A percentile compares a stretch with the other conserved stretches of the same genome.
phyloP scores from a whole-genome alignment of 2,329 filamentous ascomycete genomes.

The Aspergillus sp. region DNA sequence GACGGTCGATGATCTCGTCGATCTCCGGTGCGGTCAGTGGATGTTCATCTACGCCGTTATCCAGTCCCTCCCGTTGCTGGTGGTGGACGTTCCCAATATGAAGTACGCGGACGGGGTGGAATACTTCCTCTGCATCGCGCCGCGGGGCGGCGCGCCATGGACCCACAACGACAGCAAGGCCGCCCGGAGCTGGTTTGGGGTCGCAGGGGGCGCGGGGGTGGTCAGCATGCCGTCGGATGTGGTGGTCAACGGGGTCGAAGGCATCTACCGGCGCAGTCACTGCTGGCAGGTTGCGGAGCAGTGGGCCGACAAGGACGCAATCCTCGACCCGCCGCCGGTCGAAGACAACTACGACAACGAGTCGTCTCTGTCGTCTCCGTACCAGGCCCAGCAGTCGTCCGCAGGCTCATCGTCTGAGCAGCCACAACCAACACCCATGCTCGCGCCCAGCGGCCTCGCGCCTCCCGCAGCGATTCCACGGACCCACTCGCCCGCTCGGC shows the following conservation, averaged over 20 bases:
- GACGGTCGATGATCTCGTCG: constrained; percentile 35
- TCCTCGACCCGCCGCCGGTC: constrained; percentile 23
- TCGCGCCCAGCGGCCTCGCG: constrained; percentile 23
- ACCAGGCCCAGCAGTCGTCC: constrained; percentile 29
- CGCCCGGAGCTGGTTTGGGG: constrained; percentile 40
- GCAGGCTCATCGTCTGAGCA: constrained; percentile 27
- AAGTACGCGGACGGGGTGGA: constrained; percentile 38
- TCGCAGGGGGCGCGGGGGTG: constrained; percentile 54
- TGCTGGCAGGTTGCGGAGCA: constrained; percentile 57
- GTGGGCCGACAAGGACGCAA: constrained; percentile 44
- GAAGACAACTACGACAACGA: constrained; percentile 30
- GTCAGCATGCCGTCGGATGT: constrained; percentile 55
- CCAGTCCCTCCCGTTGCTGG: constrained; percentile 40
- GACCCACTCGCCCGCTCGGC: constrained; percentile 22
- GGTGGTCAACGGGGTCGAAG: constrained; percentile 58
- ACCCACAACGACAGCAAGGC: constrained; percentile 36
- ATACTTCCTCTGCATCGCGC: constrained; percentile 42
- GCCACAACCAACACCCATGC: constrained; percentile 22
- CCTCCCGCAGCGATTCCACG: constrained; percentile 28
- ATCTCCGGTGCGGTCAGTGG: constrained; percentile 43
- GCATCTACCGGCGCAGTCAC: constrained; percentile 58
- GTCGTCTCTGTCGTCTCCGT: constrained; percentile 30
- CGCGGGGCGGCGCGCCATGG: constrained; percentile 41
- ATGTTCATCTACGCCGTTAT: constrained; percentile 43
- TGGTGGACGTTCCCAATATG: constrained; percentile 40